Percentiles rank a stretch among this genome's conserved stretches.
phyloP scores from a whole-genome alignment of 2,329 filamentous ascomycete species.

The Paecilomyces dactylethromorphus region DNA sequence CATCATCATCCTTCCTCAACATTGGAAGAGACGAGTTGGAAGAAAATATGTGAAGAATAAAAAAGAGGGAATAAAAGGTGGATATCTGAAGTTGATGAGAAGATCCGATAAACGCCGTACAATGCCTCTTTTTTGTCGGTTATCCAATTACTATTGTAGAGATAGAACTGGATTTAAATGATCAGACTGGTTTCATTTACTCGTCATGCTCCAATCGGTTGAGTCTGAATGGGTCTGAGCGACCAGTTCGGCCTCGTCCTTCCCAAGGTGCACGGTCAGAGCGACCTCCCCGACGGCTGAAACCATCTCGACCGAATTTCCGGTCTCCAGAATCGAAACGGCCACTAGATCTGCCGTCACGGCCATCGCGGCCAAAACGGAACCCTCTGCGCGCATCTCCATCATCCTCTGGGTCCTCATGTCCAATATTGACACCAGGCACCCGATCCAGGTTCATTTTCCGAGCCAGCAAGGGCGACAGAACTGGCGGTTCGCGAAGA shows the following conservation, averaged over 20 bases:
- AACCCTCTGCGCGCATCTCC: background rate
- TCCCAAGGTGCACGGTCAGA: background rate
- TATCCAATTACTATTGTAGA: background rate
- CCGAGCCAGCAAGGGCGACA: constrained; percentile 14
- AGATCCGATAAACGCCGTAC: background rate
- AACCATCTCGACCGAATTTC: background rate
- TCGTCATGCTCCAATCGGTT: background rate
- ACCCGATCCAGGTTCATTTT: constrained; percentile 23
- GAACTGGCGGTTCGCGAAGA: constrained; percentile 33
- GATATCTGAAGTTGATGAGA: background rate
- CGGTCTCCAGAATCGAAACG: background rate
- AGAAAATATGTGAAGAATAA: background rate
- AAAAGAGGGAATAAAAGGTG: background rate
- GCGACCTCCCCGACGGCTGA: background rate
- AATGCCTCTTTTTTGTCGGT: background rate
- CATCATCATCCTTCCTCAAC: background rate
- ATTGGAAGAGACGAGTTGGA: background rate
- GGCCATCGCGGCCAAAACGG: background rate
- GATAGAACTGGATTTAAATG: no score
- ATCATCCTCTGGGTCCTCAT: background rate
- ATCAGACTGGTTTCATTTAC: background rate
- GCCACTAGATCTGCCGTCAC: background rate
- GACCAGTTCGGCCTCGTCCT: background rate
- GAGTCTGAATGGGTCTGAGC: background rate
- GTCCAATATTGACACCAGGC: constrained; percentile 16